phyloP scores from a whole-genome alignment of 1,284 basidiomycete species.

The Cutaneotrichosporon mucoides region DNA sequence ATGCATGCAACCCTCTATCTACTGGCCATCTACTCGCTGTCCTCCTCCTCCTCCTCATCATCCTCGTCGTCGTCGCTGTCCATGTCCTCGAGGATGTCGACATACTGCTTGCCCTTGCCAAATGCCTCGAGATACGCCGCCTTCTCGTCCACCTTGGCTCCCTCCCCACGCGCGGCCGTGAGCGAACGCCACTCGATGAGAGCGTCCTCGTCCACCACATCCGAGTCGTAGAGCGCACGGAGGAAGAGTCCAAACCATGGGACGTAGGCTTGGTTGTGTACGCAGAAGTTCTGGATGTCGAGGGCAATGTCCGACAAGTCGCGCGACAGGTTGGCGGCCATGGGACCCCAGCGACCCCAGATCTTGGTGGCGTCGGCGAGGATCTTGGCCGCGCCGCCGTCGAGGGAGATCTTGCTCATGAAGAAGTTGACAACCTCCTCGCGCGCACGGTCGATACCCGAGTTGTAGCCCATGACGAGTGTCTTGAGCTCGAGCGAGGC shows the following conservation, averaged over 20 bases:
- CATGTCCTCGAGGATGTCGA: slow-evolving; percentile 46
- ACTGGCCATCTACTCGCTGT: slow-evolving; percentile 17
- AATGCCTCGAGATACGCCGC: slow-evolving; percentile 32
- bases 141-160: slow-evolving; percentile 35
- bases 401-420: slow-evolving; percentile 32
- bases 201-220: slow-evolving; percentile 45
- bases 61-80: slow-evolving; percentile 44
- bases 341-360: slow-evolving; percentile 42
- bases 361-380: slow-evolving; percentile 26
- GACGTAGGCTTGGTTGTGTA: slow-evolving; percentile 15
- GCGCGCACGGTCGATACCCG: slow-evolving; percentile 44
- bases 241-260: slow-evolving; percentile 46
- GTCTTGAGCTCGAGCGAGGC: slow-evolving; percentile 46
- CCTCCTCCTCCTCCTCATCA: slow-evolving; percentile 32
- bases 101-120: slow-evolving; percentile 43
- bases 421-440: slow-evolving; percentile 46
- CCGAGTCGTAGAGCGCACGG: slow-evolving; percentile 47
- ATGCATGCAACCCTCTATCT: slow-evolving; percentile 4
- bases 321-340: slow-evolving; percentile 33
- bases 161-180: slow-evolving; percentile 38
- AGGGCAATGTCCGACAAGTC: slow-evolving; percentile 35
- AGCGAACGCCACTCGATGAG: slow-evolving; percentile 48
- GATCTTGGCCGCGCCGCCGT: slow-evolving; percentile 25
- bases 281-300: slow-evolving; percentile 29
- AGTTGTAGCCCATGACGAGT: slow-evolving; percentile 47